These are phyloP conservation scores for Collybia sp. DNA, from an alignment of 768 basidiomycete species.

Conservation along the genomic window DNA sequence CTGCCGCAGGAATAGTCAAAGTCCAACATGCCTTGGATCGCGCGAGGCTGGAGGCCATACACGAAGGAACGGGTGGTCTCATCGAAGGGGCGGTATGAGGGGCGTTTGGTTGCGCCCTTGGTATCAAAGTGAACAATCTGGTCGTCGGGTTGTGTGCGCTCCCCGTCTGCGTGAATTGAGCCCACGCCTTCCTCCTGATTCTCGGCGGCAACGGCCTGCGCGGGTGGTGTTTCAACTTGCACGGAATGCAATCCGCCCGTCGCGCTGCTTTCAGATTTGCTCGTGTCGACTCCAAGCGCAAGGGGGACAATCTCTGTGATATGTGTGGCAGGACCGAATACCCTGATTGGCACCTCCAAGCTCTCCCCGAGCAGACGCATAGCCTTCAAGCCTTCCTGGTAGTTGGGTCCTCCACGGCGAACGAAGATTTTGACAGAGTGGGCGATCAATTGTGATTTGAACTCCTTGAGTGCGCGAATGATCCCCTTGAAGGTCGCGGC, in stretches of 20 bases:
- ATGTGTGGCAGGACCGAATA: conserved; percentile 97
- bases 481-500: conserved; percentile 99
- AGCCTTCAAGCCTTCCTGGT: conserved; percentile 96
- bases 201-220: conserved; percentile 30
- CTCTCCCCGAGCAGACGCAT: conserved; percentile 97
- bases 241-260: conserved; percentile 28
- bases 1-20: conserved; percentile 99
- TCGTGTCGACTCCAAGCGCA: conserved; percentile 82
- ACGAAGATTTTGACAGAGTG: conserved; percentile 94
- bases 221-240: conserved; percentile 32
- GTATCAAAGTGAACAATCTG: conserved; percentile 88
- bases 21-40: conserved; percentile 95
- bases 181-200: conserved; percentile 51
- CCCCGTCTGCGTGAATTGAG: conserved; percentile 69
- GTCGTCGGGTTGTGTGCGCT: conserved; percentile 81
- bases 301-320: conserved; percentile 99
- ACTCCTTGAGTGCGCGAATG: conserved; percentile 94
- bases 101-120: conserved; percentile 41
- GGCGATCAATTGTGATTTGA: conserved; percentile 76
- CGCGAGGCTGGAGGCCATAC: conserved; percentile 97
- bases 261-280: conserved; percentile 23
- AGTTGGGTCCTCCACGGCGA: conserved; percentile 98
- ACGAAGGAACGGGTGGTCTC: conserved; percentile 93
- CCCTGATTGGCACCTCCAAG: conserved; percentile 94
- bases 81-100: conserved; percentile 90